Base-by-base conservation (phyloP, 1,284 basidiomycete genomes). In the Macrocybe sp. region DNA sequence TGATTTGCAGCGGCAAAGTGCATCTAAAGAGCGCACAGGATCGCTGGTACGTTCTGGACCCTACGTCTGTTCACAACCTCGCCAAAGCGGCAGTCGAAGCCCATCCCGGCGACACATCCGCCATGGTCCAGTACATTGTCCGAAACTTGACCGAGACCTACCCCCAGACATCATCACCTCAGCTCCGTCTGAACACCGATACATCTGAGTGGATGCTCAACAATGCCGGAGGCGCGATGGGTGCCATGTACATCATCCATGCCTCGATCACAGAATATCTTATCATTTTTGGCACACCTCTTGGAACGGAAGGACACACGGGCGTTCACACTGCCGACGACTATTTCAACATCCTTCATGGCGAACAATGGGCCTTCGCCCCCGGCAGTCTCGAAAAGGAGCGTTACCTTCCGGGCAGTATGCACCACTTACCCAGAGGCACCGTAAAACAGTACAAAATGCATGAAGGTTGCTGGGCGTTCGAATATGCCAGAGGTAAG, bases 211-310 rank as follows among this genome's bases (percentile, higher is more conserved):
- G 96, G 96, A 82, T 98, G 38, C 92, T 97, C 70, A 98, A 88
- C 75, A 99, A 99, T 62, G 96, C 96, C 1, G 96, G 95, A 12
- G 96, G 97, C 46, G 96, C 97, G 0, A 99, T 98, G 96, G 96
- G 92, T 39, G 85, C 86, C 39, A 98, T 99, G 96, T 97, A 92
- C 68, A 80, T 98, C 68, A 89, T 99, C 55, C 95, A 97, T 62
- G 92, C 94, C 11, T 88, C 81, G 66, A 85, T 97, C 59, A 95
- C 92, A 6, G 93, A 96, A 75, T 92, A 94, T 72, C 81, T 96
- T 61, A 90, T 91, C 63, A 88, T 99, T 61, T 99, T 99, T 59
- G 96, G 96, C 3, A 95, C 93, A 0, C 93, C 95, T 0, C 74
- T 97, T 6, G 96, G 96, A 9, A 99, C 96, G 2, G 96, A 99